Evolutionary conservation across 495 filamentous ascomycete genomes (phyloP), one percentile per base, ranked within the genome.

Genomic region (Hyaloscypha hepaticicola): DNA sequence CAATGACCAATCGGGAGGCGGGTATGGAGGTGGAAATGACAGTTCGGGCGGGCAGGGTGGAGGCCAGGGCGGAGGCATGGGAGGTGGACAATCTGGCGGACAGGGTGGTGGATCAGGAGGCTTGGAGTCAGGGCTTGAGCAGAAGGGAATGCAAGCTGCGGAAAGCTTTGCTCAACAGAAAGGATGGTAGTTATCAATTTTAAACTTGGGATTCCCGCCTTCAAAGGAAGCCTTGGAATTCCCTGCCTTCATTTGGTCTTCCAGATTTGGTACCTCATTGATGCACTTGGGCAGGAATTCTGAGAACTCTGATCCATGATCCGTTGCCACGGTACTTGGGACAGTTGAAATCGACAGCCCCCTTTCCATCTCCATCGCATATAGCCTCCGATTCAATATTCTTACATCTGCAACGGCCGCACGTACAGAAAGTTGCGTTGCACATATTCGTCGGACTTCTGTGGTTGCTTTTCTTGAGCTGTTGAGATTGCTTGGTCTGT

Each of bases 101-200:
- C 8, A n/a, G 16, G 24, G 28, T 27, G 26, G 48, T 27, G 29
- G 25, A n/a, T 53, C 49, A 22, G 51, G 49, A 25, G 49, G 29
- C 29, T 12, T 34, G 21, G 27, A 29, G 38, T 21, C n/a, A 24
- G 2, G 26, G 24, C 33, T 64, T 24, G 45, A 57, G 38, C 62
- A 51, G 34, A 58, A 64, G 62, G 62, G 55, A 19, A 31, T 57
- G 24, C 53, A 58, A 29, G 41, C 41, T 58, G 53, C 31, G 14
- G 62, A 51, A 45, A 55, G 53, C 2, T 29, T 51, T 28, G 58
- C 58, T 14, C 34, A 41, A 45, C 58, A 58, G 62, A 49, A 57
- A 22, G 41, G 45, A 12, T 64, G 53, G 55, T 51, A 58, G 28
- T 29, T 5, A 50, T n/a, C n/a, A 19, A 8, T 45, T 8, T 8